phyloP scores from a whole-genome alignment of 345 rosid species.

The Aquilaria sinensis region DNA sequence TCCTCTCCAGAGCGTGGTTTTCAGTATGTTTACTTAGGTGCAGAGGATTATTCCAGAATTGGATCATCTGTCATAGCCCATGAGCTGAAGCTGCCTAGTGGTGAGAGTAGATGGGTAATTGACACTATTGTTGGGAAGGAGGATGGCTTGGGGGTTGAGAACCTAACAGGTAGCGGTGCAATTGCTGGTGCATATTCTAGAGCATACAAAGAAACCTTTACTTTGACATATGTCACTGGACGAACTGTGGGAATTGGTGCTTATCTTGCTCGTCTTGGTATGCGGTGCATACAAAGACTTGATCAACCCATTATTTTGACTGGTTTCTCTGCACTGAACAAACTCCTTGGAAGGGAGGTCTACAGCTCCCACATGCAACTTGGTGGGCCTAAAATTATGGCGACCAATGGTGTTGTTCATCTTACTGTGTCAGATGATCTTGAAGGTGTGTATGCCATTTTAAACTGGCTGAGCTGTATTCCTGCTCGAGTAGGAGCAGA shows the following conservation, averaged over 20 bases:
- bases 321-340: slow-evolving; percentile 96
- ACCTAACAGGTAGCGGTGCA: slow-evolving; percentile 95
- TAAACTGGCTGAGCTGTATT: slow-evolving; percentile 90
- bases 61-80: slow-evolving; percentile 84
- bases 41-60: slow-evolving; percentile 65
- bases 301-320: slow-evolving; percentile 99
- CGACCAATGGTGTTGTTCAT: slow-evolving; percentile 98
- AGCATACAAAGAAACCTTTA: slow-evolving; percentile 97
- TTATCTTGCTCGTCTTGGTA: slow-evolving; percentile 96
- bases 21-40: slow-evolving; percentile 77
- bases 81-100: slow-evolving; percentile 66
- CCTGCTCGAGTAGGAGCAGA: slow-evolving; percentile 79
- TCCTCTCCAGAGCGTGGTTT: slow-evolving; percentile 82
- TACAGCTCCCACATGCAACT: slow-evolving; percentile 99
- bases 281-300: slow-evolving; percentile 98
- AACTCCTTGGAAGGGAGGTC: slow-evolving; percentile 98
- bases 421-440: slow-evolving; percentile 97
- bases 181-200: slow-evolving; percentile 95
- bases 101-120: slow-evolving; percentile 88
- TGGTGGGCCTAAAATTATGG: slow-evolving; percentile 99
- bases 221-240: slow-evolving; percentile 91
- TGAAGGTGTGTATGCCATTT: slow-evolving; percentile 86
- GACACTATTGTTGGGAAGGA: slow-evolving; percentile 95
- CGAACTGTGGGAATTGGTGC: slow-evolving; percentile 99
- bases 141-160: slow-evolving; percentile 97